Percentiles rank a stretch among this genome's conserved stretches.
Evolutionary conservation across 2,329 filamentous ascomycete genomes (phyloP).

Genomic region (Calonectria pseudoreteaudii): DNA sequence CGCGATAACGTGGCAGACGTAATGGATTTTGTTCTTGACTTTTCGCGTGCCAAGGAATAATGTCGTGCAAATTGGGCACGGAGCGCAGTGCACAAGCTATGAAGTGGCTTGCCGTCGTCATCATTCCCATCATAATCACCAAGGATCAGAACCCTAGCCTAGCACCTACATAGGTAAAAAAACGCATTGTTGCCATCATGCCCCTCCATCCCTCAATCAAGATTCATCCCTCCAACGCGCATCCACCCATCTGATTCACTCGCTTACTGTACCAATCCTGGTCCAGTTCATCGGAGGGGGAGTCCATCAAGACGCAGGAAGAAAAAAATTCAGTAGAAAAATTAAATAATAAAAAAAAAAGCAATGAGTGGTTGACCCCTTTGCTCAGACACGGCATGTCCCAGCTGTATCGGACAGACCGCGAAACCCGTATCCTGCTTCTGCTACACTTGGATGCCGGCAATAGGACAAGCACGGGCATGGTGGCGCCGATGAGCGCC

Average conservation of each 20-base stretch:
- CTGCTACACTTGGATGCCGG: not conserved
- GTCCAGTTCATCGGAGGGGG: constrained; percentile 4
- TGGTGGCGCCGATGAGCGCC: not conserved
- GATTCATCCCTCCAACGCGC: constrained; percentile 12
- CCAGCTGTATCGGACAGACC: constrained; percentile 1
- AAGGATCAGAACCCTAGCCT: constrained; percentile 15
- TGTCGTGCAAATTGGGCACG: constrained; percentile 3
- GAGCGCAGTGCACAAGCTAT: not conserved
- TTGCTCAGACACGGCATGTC: not conserved
- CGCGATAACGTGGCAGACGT: not conserved
- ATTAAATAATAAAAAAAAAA: constrained; percentile 3
- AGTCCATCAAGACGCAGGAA: not conserved
- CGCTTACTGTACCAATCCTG: not conserved
- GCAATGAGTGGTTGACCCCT: constrained; percentile 2
- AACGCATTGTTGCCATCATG: constrained; percentile 11
- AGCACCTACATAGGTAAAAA: not conserved
- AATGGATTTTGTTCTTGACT: not conserved
- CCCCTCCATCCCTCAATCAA: not conserved
- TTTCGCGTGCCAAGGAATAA: not conserved
- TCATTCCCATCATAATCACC: constrained; percentile 16
- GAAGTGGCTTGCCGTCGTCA: constrained; percentile 5
- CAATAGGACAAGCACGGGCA: not conserved
- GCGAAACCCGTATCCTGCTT: not conserved
- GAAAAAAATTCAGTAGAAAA: not conserved
- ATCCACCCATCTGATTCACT: constrained; percentile 3